phyloP scores from a whole-genome alignment of 1,139 yeast genomes.

The Yamadazyma atmosphaerica region DNA sequence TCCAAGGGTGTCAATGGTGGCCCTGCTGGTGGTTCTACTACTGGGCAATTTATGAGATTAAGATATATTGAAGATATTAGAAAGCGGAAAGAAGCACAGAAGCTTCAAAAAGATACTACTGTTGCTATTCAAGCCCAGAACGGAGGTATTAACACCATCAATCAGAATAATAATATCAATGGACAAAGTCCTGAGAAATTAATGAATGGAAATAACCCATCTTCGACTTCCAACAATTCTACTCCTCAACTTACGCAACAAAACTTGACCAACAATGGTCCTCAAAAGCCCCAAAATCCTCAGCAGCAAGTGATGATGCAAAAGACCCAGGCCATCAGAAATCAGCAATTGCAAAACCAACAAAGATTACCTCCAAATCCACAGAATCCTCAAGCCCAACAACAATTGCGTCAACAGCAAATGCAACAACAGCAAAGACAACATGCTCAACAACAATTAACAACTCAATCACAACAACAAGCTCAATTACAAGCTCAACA shows the following conservation, averaged over 20 bases:
- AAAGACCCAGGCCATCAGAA: constrained; percentile 17
- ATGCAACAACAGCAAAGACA: constrained; percentile 22
- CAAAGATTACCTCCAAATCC: constrained; percentile 3
- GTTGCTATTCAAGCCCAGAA: constrained; percentile 27
- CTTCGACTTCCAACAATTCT: constrained; percentile 4
- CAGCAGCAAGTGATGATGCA: constrained; percentile 17
- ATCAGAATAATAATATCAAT: constrained; percentile 26
- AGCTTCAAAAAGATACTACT: constrained; percentile 43
- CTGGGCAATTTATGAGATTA: constrained; percentile 50
- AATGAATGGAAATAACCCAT: constrained; percentile 1
- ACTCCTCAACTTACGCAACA: constrained; percentile 10
- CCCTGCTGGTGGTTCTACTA: constrained; percentile 21
- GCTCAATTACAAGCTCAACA: constrained; percentile 14
- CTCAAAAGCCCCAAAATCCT: constrained; percentile 2
- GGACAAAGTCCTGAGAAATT: constrained; percentile 19
- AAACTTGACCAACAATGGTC: neutral
- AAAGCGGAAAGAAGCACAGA: constrained; percentile 45
- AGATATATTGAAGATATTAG: constrained; percentile 49
- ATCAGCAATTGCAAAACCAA: constrained; percentile 10
- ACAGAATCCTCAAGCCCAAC: constrained; percentile 6
- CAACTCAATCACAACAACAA: constrained; percentile 14
- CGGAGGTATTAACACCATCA: constrained; percentile 42
- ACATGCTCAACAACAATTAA: constrained; percentile 13
- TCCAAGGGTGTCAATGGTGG: constrained; percentile 15
- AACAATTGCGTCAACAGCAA: constrained; percentile 10